phyloP scores from a whole-genome alignment of 192 early-diverging fungal species.

The Coemansia sp. region DNA sequence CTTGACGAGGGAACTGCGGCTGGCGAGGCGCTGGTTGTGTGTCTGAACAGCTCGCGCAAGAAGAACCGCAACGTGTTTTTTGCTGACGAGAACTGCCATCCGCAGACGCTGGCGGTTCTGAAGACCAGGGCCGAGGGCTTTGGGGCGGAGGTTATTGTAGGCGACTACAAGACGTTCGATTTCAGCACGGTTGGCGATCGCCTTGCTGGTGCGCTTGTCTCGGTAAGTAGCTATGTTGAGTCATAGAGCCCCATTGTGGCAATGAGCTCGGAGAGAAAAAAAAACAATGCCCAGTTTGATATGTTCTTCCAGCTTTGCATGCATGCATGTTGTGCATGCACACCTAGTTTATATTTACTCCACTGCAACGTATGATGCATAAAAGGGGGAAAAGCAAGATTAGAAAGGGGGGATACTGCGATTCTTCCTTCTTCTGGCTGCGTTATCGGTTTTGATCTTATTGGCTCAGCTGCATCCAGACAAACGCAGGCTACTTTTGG shows the following conservation, averaged over 20 bases:
- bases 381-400: not conserved
- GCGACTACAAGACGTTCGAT: constrained; percentile 78
- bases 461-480: constrained; percentile 4
- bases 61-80: constrained; percentile 79
- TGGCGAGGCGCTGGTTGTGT: constrained; percentile 95
- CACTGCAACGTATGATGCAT: too few relatives aligned
- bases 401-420: not conserved
- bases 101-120: constrained; percentile 93
- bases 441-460: constrained; percentile 18
- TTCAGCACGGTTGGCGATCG: constrained; percentile 73
- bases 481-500: too few relatives aligned
- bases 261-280: too few relatives aligned
- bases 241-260: too few relatives aligned
- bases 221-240: constrained; percentile 66
- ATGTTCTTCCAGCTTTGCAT: too few relatives aligned
- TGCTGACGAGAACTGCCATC: constrained; percentile 87
- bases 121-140: constrained; percentile 94
- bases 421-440: not conserved
- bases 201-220: constrained; percentile 84
- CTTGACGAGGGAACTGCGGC: constrained; percentile 99
- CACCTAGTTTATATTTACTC: too few relatives aligned
- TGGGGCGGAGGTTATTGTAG: constrained; percentile 87
- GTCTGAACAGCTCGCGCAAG: constrained; percentile 66
- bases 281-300: too few relatives aligned
- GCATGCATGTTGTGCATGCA: too few relatives aligned